Evolutionary conservation across 192 early-diverging fungal species (phyloP).

Genomic region (Linderina pennispora): DNA sequence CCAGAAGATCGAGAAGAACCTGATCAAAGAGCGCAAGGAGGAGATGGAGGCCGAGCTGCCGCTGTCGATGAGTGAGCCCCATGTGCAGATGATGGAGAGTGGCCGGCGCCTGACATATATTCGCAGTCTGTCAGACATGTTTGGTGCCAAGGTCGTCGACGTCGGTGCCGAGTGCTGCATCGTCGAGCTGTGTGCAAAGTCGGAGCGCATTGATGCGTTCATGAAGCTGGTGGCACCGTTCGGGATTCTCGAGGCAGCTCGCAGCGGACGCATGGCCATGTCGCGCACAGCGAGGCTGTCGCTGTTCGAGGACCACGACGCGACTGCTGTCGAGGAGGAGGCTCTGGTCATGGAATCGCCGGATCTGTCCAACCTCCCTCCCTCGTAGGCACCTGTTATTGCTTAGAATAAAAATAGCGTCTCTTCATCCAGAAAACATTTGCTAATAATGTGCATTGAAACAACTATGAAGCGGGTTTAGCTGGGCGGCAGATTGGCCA

Average conservation of each 20-base stretch:
- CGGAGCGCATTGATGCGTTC: constrained; percentile 83
- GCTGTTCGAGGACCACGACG: constrained; percentile 53
- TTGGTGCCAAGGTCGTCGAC: constrained; percentile 84
- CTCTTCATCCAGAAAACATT: background rate
- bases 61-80: too few relatives aligned
- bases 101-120: constrained; percentile 39
- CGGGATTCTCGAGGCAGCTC: constrained; percentile 91
- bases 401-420: background rate
- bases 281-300: constrained; percentile 83
- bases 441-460: background rate
- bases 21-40: constrained; percentile 17
- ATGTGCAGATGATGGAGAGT: constrained; percentile 74
- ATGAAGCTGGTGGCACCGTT: constrained; percentile 92
- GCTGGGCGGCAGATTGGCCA: constrained; percentile 88
- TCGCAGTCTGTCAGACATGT: constrained; percentile 65
- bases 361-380: constrained; percentile 91
- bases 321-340: constrained; percentile 43
- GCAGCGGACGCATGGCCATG: constrained; percentile 96
- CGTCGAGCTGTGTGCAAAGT: constrained; percentile 85
- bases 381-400: constrained; percentile 57
- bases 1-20: constrained; percentile 27
- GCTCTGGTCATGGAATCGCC: too few relatives aligned
- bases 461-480: constrained; percentile 36
- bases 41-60: too few relatives aligned
- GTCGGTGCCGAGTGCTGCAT: constrained; percentile 78